Evolutionary conservation across 176 grass and related monocot genomes (phyloP), one percentile per base, ranked within the genome.

Genomic region (Olyra latifolia): DNA sequence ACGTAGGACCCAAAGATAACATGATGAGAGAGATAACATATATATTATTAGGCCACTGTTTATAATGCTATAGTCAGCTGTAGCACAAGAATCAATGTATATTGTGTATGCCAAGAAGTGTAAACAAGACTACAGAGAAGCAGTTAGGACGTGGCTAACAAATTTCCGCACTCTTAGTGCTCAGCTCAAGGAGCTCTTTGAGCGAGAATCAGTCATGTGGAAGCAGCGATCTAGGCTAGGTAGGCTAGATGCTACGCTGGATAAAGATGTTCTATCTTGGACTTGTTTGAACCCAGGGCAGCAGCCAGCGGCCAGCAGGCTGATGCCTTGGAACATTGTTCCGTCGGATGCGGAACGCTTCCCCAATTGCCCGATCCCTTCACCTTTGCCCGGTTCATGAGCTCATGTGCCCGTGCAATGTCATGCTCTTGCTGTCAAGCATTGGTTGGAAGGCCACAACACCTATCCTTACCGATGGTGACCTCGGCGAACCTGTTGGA

Each of bases 181-280:
- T n/a, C n/a, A n/a, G n/a, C 39, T 28, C 19, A 28, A 2, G 6
- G 73, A 78, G 58, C 23, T 27, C 10, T 77, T 87, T 87, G 79
- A 71, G 82, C 69, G 41, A 82, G 73, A 82, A 82, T 20, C 67
- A 71, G 41, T 82, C 68, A 22, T 67, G 79, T 1, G 46, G 66
- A 35, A 50, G 39, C 70, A 20, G 82, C 10, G 56, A 71, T 61
- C 71, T 46, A n/a, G 14, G 72, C 85, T 1, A 32, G 54, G 42
- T 66, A 58, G 24, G 63, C 72, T 87, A 3, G n/a, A 77, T 44
- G 64, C 69, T 7, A 87, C 72, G 46, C 32, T 39, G 7, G 72
- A 82, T 6, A 80, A 22, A 12, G 41, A 82, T 64, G 78, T 81
- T 13, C 72, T 87, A 19, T 87, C 72, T 42, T 87, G 85, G 85